These are phyloP conservation scores for Astrocystis sublimbata DNA, from an alignment of 495 filamentous ascomycete species.

Conservation along the genomic window DNA sequence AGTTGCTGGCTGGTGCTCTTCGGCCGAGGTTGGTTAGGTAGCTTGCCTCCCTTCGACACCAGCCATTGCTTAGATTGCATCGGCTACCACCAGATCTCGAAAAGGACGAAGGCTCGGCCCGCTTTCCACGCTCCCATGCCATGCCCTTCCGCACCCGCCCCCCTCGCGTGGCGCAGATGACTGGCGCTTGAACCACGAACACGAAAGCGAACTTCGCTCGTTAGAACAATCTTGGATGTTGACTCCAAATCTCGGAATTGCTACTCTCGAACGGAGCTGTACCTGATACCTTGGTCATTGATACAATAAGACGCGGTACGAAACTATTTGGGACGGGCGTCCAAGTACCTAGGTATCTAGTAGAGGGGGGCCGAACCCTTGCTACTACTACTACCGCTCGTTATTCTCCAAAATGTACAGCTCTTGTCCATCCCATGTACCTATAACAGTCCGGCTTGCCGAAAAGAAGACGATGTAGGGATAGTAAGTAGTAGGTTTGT, in stretches of 20 bases:
- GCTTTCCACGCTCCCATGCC: slow-evolving; percentile 3
- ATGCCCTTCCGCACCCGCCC: background rate
- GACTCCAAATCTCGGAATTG: background rate
- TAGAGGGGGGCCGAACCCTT: background rate
- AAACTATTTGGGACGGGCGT: too few species aligned
- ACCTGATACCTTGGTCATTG: background rate
- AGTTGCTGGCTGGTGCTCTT: too few species aligned
- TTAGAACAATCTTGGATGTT: background rate
- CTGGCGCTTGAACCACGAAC: slow-evolving; percentile 1
- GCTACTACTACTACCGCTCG: background rate
- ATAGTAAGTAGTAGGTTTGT: background rate
- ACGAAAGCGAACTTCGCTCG: background rate
- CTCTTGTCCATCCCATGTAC: background rate
- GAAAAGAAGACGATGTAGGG: background rate
- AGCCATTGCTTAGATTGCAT: background rate
- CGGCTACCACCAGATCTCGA: background rate
- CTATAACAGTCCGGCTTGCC: background rate
- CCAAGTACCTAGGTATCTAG: too few species aligned
- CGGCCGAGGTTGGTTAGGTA: background rate
- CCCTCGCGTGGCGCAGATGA: background rate
- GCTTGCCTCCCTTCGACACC: background rate
- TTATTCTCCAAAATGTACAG: background rate
- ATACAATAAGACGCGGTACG: too few species aligned
- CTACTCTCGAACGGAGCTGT: background rate
- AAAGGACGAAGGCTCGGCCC: slow-evolving; percentile 7